Conservation (phyloP, 129 eudicot species). For the Glebionis coronaria region DNA sequence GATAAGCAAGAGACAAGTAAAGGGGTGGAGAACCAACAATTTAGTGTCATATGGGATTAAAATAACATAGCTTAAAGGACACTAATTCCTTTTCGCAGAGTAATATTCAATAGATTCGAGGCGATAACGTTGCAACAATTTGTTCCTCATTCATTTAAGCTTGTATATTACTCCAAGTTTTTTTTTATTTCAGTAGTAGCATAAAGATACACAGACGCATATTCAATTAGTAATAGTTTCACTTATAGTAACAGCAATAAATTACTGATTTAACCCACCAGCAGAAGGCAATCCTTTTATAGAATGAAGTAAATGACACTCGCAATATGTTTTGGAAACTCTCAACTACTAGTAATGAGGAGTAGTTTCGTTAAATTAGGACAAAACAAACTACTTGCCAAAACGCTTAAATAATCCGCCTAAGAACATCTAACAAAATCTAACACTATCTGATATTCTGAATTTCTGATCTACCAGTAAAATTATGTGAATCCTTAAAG, state of each 20-base stretch:
- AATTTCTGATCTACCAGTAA: too few species aligned
- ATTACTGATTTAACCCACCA: conserved; percentile 21
- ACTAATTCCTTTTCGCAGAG: conserved; percentile 28
- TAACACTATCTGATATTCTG: background rate
- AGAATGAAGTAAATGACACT: conserved; percentile 27
- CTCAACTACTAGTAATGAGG: conserved; percentile 2
- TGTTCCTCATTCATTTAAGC: conserved; percentile 1
- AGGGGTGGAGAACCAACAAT: conserved; percentile 29
- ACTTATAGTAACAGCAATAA: conserved; percentile 17
- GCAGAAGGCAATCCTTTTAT: conserved; percentile 16
- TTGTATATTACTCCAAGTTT: background rate
- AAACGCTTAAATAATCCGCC: conserved; percentile 11
- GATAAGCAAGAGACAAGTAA: conserved; percentile 36
- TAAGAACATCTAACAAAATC: background rate
- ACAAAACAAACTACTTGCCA: conserved; percentile 17
- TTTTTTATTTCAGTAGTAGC: background rate
- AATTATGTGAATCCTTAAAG: background rate
- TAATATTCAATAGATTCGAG: background rate
- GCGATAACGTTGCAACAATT: background rate
- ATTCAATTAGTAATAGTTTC: conserved; percentile 3
- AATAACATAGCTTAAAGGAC: conserved; percentile 24
- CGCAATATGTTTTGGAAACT: conserved; percentile 2
- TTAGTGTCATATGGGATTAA: conserved; percentile 28
- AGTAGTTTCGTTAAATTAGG: conserved; percentile 27
- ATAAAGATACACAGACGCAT: conserved; percentile 4